A percentile compares a stretch with the other conserved stretches of the same genome.
Evolutionary conservation across 2,329 filamentous ascomycete species (phyloP).

Genomic region (Lecanicillium sp.): DNA sequence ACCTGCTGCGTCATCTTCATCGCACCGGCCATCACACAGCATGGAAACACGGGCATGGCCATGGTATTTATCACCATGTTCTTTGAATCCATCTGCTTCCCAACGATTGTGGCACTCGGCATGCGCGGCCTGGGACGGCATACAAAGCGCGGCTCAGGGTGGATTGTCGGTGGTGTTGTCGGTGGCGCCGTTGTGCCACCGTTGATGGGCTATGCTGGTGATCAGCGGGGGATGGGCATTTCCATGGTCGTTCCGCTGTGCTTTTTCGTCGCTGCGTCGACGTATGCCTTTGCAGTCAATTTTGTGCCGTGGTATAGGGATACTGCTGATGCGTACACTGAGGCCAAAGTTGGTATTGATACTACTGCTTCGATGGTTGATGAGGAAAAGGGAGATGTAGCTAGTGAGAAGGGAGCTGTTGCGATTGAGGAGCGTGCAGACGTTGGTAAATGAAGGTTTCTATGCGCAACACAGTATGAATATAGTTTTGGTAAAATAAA

Average conservation of each 20-base stretch:
- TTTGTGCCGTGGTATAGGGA: slow-evolving; percentile 56
- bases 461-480: no score
- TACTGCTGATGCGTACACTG: slow-evolving; percentile 50
- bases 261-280: slow-evolving; percentile 48
- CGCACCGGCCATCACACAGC: slow-evolving; percentile 36
- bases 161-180: slow-evolving; percentile 57
- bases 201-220: slow-evolving; percentile 58
- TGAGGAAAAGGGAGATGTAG: not conserved
- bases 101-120: slow-evolving; percentile 71
- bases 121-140: slow-evolving; percentile 71
- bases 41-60: slow-evolving; percentile 37
- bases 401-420: not conserved
- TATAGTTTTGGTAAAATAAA: no score
- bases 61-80: slow-evolving; percentile 66
- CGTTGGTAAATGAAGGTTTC: no score
- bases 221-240: slow-evolving; percentile 48
- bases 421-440: no score
- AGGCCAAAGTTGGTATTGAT: slow-evolving; percentile 21
- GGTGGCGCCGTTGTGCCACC: slow-evolving; percentile 69
- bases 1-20: slow-evolving; percentile 56
- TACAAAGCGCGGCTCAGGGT: slow-evolving; percentile 67
- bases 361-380: not conserved
- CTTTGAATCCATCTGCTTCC: slow-evolving; percentile 75
- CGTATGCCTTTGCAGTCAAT: slow-evolving; percentile 54
- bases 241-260: slow-evolving; percentile 58